Evolutionary conservation across 1,284 basidiomycete genomes (phyloP), one percentile per base, ranked within the genome.

Genomic region (Leccinum griseonigrum): DNA sequence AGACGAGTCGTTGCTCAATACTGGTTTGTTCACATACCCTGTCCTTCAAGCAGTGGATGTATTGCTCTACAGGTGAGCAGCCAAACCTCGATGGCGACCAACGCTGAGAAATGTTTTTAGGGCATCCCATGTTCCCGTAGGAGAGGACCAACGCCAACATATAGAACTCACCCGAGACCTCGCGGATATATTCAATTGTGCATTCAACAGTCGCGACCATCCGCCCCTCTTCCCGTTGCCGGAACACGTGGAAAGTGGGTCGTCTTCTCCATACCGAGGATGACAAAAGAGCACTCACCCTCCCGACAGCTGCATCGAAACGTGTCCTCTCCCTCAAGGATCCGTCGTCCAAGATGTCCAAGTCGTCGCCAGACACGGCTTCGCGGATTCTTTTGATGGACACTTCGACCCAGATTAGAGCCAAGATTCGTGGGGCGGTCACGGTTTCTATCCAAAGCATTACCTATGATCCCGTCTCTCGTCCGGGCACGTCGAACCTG

Each of bases 11-110:
- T 77, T 91, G 61, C 82, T 98, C 1, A 91, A 94, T 62, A 83
- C 90, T 0, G 96, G 96, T 1, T 78, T 98, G 29, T 88, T 98
- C 63, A 92, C 94, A 0, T 98, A 98, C 74, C 97, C 96, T 1
- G 88, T 97, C 3, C 81, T 98, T 1, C 95, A 97, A 80, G 94
- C 95, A 0, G 96, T 95, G 1, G 97, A 98, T 70, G 91, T 98
- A 56, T 79, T 98, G 10, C 80, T 89, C 1, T 98, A 98, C 74
- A 85, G 83, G 92, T 91, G 68, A 60, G 81, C 36, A n/a, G 3
- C 26, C 26, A 0, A 5, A 10, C 32, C 4, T 68, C 29, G 53
- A 48, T 46, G 2, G 52, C 29, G 18, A 34, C 22, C 18, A 32
- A 60, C 34, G 28, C 56, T 54, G 51, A 63, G 28, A 18, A 29